A percentile compares a stretch with the other conserved stretches of the same genome.
These are phyloP conservation scores for Stachybotrys elegans DNA, from an alignment of 2,329 filamentous ascomycete species.

Conservation along the genomic window DNA sequence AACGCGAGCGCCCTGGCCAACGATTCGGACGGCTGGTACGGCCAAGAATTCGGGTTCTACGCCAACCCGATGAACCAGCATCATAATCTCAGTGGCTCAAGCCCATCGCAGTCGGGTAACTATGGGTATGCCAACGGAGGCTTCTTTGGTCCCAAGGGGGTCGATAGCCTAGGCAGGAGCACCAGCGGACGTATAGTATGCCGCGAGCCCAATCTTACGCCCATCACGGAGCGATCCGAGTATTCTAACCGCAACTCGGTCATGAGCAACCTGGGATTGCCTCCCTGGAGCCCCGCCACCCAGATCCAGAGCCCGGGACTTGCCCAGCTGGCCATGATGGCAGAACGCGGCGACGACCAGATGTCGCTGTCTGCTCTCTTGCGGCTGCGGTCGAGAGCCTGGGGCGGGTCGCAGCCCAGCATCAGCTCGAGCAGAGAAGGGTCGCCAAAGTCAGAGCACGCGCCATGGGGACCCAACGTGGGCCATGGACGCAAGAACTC, in stretches of 20 bases:
- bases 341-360: slow-evolving; percentile 54
- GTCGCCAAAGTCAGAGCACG: slow-evolving; percentile 43
- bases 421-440: slow-evolving; percentile 51
- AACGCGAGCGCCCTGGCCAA: slow-evolving; percentile 91
- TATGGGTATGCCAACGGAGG: slow-evolving; percentile 73
- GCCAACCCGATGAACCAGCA: slow-evolving; percentile 49
- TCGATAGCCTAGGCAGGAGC: slow-evolving; percentile 51
- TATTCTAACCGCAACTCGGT: slow-evolving; percentile 93
- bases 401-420: slow-evolving; percentile 76
- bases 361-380: slow-evolving; percentile 70
- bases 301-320: slow-evolving; percentile 65
- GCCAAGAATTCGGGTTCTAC: slow-evolving; percentile 95
- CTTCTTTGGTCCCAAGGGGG: slow-evolving; percentile 75
- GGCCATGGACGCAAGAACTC: slow-evolving; percentile 44
- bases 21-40: slow-evolving; percentile 91
- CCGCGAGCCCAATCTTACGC: slow-evolving; percentile 86
- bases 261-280: slow-evolving; percentile 58
- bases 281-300: slow-evolving; percentile 35
- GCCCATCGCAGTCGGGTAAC: slow-evolving; percentile 22
- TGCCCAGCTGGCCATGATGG: slow-evolving; percentile 67
- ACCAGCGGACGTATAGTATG: slow-evolving; percentile 70
- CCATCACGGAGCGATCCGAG: slow-evolving; percentile 92
- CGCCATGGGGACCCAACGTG: slow-evolving; percentile 30
- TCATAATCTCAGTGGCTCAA: slow-evolving; percentile 40
- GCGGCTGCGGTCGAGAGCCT: slow-evolving; percentile 68